These are phyloP conservation scores for Ustilago vetiveriae DNA, from an alignment of 1,284 basidiomycete species.

Conservation along the genomic window DNA sequence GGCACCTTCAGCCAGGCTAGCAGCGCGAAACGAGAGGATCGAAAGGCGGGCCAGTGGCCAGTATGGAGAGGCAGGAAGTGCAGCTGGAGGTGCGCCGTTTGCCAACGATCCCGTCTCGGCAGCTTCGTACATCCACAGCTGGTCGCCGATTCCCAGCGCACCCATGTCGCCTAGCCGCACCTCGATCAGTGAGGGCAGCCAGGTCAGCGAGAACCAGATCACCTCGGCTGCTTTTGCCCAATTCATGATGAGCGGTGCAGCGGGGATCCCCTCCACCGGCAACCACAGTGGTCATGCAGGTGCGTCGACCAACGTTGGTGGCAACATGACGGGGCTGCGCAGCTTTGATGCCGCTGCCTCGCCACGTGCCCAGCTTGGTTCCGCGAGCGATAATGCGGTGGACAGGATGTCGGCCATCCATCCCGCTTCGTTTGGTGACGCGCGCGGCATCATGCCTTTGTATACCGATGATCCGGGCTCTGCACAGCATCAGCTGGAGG, in stretches of 20 bases:
- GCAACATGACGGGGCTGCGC: conserved; percentile 1
- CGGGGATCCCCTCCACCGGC: neutral
- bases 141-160: conserved; percentile 46
- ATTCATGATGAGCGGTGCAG: conserved; percentile 27
- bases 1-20: conserved; percentile 33
- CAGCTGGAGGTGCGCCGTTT: neutral
- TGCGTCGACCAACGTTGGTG: neutral
- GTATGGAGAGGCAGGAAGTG: conserved; percentile 11
- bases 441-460: conserved; percentile 41
- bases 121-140: conserved; percentile 44
- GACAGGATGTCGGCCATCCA: conserved; percentile 13
- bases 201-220: conserved; percentile 18
- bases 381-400: conserved; percentile 1
- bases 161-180: conserved; percentile 46
- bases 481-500: conserved; percentile 39
- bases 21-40: conserved; percentile 17
- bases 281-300: conserved; percentile 2
- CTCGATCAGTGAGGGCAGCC: conserved; percentile 31
- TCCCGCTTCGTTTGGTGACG: conserved; percentile 44
- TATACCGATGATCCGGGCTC: conserved; percentile 38
- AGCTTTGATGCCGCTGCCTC: conserved; percentile 4
- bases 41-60: conserved; percentile 22
- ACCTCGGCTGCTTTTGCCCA: conserved; percentile 32
- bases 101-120: conserved; percentile 37
- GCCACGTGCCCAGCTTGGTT: conserved; percentile 2